Base-by-base conservation (phyloP, 371 early-diverging fungal genomes). In the Globomyces sp. region DNA sequence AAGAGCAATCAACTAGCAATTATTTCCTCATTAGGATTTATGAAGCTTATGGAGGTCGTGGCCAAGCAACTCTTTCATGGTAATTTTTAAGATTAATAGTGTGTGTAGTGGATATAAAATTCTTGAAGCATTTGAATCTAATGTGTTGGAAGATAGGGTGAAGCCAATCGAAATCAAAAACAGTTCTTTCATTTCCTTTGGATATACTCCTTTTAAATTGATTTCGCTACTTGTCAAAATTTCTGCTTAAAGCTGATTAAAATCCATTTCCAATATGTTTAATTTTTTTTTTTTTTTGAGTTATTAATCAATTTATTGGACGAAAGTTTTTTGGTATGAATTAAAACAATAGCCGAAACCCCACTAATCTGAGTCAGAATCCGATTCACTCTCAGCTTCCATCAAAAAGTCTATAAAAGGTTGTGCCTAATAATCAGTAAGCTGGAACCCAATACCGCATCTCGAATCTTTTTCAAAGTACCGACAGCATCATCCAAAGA, bases 31-130 rank as follows among this genome's bases (percentile, higher is more conserved):
- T 98, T 36, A 83, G 99, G 49, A 65, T 96, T 5, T 93, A 92
- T 73, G 97, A 98, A 74, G 88, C 93, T 0, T 91, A 86, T 74
- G 97, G 99, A n/a, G 96, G 95, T 4, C 89, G 89, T 8, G 88
- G 89, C 1, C 72, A 65, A 36, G 85, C 80, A 34, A 70, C 62
- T 13, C 66, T 93, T 43, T 75, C 67, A 34, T 87, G 87, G 90
- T 90, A 81, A 67, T 24, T 24, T 24, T 24, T 24, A 24, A 24
- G 74, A 71, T 46, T 34, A 43, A 0, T 68, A 68, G 2, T 52
- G 4, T 41, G 11, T 52, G 40, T 64, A 71, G 71, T 42, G 42
- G 50, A 9, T 71, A 74, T 57, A 74, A 43, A 6, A 68, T 90
- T 58, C 72, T 77, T 47, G 73, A 77, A 3, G 85, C 86, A 2